Evolutionary conservation across 148 eudicot genomes (phyloP).

Genomic region (Simmondsia chinensis): DNA sequence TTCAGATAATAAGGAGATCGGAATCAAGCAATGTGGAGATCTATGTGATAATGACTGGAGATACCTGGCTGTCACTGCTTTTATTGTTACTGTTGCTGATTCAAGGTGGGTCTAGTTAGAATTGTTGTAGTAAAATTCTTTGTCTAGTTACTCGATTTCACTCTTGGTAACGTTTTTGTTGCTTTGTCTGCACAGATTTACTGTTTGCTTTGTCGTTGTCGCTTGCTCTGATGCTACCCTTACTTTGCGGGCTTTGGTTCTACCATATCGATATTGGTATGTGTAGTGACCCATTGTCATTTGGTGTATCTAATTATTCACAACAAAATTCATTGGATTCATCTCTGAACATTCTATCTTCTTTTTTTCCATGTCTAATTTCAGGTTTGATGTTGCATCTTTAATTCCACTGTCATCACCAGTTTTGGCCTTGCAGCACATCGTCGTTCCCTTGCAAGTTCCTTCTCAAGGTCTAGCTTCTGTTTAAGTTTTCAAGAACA

Average conservation of each 20-base stretch:
- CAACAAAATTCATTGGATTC: not conserved
- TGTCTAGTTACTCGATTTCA: not conserved
- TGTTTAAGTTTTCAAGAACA: too few species aligned
- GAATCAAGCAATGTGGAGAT: slow-evolving; percentile 22
- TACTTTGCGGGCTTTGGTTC: slow-evolving; percentile 74
- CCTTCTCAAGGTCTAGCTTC: slow-evolving; percentile 43
- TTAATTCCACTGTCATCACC: slow-evolving; percentile 76
- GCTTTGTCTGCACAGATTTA: slow-evolving; percentile 42
- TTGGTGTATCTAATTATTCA: not conserved
- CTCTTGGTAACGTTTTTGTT: slow-evolving; percentile 5
- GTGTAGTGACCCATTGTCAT: slow-evolving; percentile 5
- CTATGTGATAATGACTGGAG: slow-evolving; percentile 87
- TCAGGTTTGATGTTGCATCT: slow-evolving; percentile 93
- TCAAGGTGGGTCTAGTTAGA: slow-evolving; percentile 42
- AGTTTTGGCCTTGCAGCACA: slow-evolving; percentile 75
- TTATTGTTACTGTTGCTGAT: slow-evolving; percentile 47
- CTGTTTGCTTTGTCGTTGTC: slow-evolving; percentile 76
- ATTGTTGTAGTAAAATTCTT: not conserved
- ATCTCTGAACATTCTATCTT: slow-evolving; percentile 6
- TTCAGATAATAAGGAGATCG: slow-evolving; percentile 16
- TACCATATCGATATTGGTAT: slow-evolving; percentile 88
- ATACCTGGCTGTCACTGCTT: slow-evolving; percentile 92
- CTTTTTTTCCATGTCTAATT: slow-evolving; percentile 12
- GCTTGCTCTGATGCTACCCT: slow-evolving; percentile 97
- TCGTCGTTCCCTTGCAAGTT: slow-evolving; percentile 39